phyloP scores from a whole-genome alignment of 2,329 filamentous ascomycete species.

The Ceratocystis alfenasii region DNA sequence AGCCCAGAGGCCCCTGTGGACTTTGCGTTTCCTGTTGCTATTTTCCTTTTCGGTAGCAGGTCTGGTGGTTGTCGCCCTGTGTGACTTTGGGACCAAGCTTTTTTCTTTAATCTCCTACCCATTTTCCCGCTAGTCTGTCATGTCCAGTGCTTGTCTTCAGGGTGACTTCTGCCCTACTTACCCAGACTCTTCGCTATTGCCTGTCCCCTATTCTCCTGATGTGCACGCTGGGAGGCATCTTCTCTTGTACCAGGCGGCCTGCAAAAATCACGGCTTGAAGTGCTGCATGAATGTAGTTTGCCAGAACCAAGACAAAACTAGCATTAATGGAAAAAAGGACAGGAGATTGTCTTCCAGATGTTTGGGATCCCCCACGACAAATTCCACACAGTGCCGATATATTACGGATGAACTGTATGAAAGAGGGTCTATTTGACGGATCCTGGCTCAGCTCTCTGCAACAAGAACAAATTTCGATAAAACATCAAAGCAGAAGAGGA shows the following conservation, averaged over 20 bases:
- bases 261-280: neutral
- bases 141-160: neutral
- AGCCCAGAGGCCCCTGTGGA: neutral
- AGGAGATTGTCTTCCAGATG: neutral
- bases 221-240: too few relatives aligned
- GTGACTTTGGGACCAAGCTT: constrained; percentile 2
- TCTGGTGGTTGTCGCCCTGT: neutral
- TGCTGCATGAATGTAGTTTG: neutral
- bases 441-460: constrained; percentile 10
- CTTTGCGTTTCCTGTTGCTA: neutral
- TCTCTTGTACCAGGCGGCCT: too few relatives aligned
- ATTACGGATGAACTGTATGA: neutral
- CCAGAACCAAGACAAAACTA: neutral
- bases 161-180: neutral
- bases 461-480: constrained; percentile 11
- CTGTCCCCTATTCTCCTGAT: too few relatives aligned
- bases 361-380: neutral
- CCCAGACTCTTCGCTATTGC: neutral
- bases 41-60: neutral
- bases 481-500: constrained; percentile 8
- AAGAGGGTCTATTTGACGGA: constrained; percentile 1
- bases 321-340: neutral
- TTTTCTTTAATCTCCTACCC: constrained; percentile 1
- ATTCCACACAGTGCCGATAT: neutral
- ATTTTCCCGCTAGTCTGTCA: neutral